Base-by-base conservation (phyloP, 2,329 filamentous ascomycete species). In the Trichoderma sp. region DNA sequence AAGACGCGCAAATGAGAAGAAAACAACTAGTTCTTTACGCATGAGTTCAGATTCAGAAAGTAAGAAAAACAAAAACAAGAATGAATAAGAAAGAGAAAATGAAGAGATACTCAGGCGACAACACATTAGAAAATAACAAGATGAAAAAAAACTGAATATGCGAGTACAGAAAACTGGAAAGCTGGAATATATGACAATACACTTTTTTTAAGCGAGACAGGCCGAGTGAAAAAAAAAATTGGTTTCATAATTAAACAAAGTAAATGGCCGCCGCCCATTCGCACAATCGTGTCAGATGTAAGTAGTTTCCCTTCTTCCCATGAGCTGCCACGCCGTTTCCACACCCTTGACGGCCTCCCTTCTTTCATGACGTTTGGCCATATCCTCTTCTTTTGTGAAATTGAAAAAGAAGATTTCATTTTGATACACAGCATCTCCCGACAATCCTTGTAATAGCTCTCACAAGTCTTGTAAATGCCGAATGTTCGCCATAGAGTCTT, bases 241-340 rank as follows among this genome's bases (percentile, higher is more conserved):
- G 41, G 77, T 81, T 84, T 86, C 84, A 81, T 86, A 84, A 88
- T 88, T 88, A 88, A 87, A 88, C 86, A 88, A 86, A 83, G 85
- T 88, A 87, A 85, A 85, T 85, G 84, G 83, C 83, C 84, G 82
- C 84, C 85, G 80, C 83, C 83, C 80, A 74, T 80, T 75, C 80
- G 80, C 80, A 75, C 79, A 80, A 77, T 81, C 79, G 77, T 80
- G 79, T 79, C 78, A 80, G 63, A 74, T 67, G 82, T 83, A 82
- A 82, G 79, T 78, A 80, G 71, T 78, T 77, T 77, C 75, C 68
- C 74, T 65, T 66, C 74, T 65, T 71, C 60, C 74, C 29, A 73
- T 63, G 74, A 73, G 66, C 72, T 71, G 69, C 77, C 79, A 71
- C 76, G 77, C 69, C 78, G 74, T 78, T 78, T 74, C 78, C 77